Evolutionary conservation across 176 grass and related monocot genomes (phyloP).

Genomic region (Phoenix roebelenii): DNA sequence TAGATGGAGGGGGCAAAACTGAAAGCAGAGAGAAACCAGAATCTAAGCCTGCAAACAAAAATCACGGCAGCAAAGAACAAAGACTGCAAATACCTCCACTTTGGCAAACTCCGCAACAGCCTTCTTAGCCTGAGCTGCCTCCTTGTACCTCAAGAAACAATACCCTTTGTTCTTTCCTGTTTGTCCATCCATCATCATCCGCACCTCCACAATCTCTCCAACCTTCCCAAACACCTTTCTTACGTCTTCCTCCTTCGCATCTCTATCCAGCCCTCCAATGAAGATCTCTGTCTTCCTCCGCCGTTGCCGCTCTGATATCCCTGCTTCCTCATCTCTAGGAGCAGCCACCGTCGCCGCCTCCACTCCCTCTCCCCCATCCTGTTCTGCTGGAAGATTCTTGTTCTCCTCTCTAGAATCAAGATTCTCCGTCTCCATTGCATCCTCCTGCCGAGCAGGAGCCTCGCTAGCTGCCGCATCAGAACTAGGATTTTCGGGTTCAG

Average conservation of each 20-base stretch:
- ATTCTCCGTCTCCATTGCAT: too few species aligned
- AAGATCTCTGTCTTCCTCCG: conserved; percentile 55
- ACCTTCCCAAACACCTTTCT: conserved; percentile 32
- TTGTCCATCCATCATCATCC: conserved; percentile 42
- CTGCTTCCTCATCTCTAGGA: conserved; percentile 11
- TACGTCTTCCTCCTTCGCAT: conserved; percentile 45
- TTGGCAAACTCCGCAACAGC: conserved; percentile 39
- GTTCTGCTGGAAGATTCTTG: not conserved
- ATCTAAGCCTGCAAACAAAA: too few species aligned
- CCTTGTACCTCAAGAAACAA: conserved; percentile 50
- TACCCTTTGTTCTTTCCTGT: conserved; percentile 55
- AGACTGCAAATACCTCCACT: conserved; percentile 47
- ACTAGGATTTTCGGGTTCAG: too few species aligned
- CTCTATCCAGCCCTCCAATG: conserved; percentile 50
- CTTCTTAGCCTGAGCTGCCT: conserved; percentile 48
- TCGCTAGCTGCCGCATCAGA: too few species aligned
- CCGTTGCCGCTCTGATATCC: conserved; percentile 33
- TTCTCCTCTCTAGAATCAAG: too few species aligned
- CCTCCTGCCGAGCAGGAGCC: too few species aligned
- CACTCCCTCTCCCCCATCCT: not conserved
- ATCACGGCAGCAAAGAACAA: not conserved
- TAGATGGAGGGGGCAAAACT: too few species aligned
- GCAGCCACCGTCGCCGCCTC: not conserved
- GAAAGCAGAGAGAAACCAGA: too few species aligned
- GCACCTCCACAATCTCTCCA: conserved; percentile 46